These are phyloP conservation scores for Candida tibetensis DNA, from an alignment of 805 yeast species.

Conservation along the genomic window DNA sequence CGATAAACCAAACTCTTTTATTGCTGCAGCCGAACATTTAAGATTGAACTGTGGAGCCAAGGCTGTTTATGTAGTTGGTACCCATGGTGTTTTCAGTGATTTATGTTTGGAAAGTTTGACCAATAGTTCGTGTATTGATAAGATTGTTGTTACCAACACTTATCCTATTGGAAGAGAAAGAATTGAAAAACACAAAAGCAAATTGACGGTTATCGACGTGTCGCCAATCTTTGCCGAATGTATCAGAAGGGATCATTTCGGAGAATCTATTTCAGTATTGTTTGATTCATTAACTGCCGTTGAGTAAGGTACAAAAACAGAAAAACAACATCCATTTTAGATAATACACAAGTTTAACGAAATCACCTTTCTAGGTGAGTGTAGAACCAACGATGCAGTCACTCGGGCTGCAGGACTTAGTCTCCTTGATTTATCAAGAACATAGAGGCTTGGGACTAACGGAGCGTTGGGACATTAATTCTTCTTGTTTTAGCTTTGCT, in stretches of 20 bases:
- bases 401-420: conserved; percentile 51
- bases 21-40: conserved; percentile 98
- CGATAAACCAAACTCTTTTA: conserved; percentile 89
- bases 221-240: conserved; percentile 97
- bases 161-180: conserved; percentile 78
- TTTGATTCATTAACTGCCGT: conserved; percentile 79
- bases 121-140: conserved; percentile 78
- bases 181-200: conserved; percentile 50
- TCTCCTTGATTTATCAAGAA: conserved; percentile 15
- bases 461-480: conserved; percentile 53
- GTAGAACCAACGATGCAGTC: conserved; percentile 50
- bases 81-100: conserved; percentile 93
- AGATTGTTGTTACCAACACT: conserved; percentile 92
- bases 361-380: conserved; percentile 4
- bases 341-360: conserved; percentile 2
- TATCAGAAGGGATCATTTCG: conserved; percentile 97
- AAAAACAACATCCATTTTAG: too few species aligned
- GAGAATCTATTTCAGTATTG: conserved; percentile 91
- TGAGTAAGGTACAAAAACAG: conserved; percentile 21
- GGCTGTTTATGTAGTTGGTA: conserved; percentile 84
- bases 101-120: conserved; percentile 79
- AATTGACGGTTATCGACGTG: conserved; percentile 85
- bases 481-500: not conserved
- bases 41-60: conserved; percentile 95
- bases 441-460: conserved; percentile 46